These are phyloP conservation scores for Hericium coralloides DNA, from an alignment of 768 basidiomycete genomes.

Conservation along the genomic window DNA sequence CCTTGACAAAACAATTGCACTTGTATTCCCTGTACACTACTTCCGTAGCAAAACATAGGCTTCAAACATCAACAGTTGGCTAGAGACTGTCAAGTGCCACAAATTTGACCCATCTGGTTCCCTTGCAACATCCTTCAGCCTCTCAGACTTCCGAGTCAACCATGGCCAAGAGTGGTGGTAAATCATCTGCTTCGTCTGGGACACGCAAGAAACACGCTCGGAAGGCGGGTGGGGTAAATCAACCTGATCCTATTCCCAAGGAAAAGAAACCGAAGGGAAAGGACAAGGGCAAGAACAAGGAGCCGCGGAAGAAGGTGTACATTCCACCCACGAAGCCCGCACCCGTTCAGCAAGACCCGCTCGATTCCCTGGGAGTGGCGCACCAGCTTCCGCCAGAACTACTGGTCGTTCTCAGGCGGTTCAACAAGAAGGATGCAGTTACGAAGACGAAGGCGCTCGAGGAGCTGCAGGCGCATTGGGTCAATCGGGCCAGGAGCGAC, in stretches of 20 bases:
- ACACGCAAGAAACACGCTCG: constrained; percentile 93
- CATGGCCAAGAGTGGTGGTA: constrained; percentile 18
- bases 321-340: constrained; percentile 78
- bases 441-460: constrained; percentile 83
- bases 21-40: no score
- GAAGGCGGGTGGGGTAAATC: constrained; percentile 40
- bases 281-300: constrained; percentile 39
- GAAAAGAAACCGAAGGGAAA: constrained; percentile 45
- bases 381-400: constrained; percentile 72
- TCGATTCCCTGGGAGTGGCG: constrained; percentile 76
- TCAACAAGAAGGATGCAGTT: constrained; percentile 85
- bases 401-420: constrained; percentile 66
- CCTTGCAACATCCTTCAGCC: no score
- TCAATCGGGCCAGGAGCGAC: constrained; percentile 41
- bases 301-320: constrained; percentile 77
- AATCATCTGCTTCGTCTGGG: constrained; percentile 75
- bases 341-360: constrained; percentile 70
- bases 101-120: no score
- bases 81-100: no score
- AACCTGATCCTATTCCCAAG: constrained; percentile 25
- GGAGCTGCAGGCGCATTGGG: constrained; percentile 64
- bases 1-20: no score
- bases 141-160: neutral
- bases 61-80: no score
- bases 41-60: no score